Percentiles rank a stretch among this genome's conserved stretches.
Conservation (phyloP, 208 protist species). For the Acanthamoeba lenticulata region DNA sequence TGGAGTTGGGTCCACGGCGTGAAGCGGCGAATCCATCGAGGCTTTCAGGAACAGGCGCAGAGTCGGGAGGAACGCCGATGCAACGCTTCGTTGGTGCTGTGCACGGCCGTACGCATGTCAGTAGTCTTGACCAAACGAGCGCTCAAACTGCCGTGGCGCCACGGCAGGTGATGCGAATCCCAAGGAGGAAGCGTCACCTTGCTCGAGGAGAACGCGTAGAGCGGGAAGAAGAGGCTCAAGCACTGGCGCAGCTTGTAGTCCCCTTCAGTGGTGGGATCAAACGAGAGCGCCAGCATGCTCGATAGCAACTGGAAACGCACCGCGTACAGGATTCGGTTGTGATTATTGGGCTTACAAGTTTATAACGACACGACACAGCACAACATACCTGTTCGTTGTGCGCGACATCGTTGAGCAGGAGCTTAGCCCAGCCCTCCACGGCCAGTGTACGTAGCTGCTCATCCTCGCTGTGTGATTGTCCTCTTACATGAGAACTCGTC, state of each 20-base stretch:
- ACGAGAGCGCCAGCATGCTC: not conserved
- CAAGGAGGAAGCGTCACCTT: not conserved
- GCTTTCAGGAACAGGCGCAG: not conserved
- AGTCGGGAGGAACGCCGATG: not conserved
- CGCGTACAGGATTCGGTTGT: no score
- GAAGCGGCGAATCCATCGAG: not conserved
- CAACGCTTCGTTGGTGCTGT: not conserved
- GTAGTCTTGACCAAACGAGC: not conserved
- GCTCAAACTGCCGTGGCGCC: no score
- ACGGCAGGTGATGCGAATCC: no score
- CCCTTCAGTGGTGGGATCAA: not conserved
- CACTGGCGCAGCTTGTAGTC: conserved; percentile 9
- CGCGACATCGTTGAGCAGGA: not conserved
- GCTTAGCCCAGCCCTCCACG: not conserved
- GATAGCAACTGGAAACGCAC: not conserved
- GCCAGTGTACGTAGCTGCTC: not conserved
- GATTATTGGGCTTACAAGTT: not conserved
- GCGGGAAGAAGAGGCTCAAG: conserved; percentile 21
- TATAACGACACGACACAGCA: not conserved
- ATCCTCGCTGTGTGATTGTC: not conserved
- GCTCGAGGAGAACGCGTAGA: not conserved
- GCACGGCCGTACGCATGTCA: not conserved
- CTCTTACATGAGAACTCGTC: no score
- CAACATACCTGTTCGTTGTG: not conserved
- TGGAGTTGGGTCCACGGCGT: not conserved